A percentile compares a stretch with the other conserved stretches of the same genome.
Evolutionary conservation across 2,329 filamentous ascomycete species (phyloP).

Genomic region (Cladosporium cucumerinum): DNA sequence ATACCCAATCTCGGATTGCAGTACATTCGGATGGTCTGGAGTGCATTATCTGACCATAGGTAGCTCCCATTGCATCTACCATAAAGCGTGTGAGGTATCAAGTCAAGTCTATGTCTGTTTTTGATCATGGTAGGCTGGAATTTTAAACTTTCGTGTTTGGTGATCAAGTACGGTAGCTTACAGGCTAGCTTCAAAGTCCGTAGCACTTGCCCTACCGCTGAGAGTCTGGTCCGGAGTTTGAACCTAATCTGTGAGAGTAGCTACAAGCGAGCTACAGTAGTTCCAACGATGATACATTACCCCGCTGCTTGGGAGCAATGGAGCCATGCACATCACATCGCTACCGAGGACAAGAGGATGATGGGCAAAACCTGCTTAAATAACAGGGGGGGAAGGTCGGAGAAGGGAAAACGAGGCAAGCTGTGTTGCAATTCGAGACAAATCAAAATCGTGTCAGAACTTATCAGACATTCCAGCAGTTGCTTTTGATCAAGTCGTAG

Average conservation of each 20-base stretch:
- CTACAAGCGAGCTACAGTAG: background rate
- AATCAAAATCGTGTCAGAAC: background rate
- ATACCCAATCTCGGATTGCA: background rate
- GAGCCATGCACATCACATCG: background rate
- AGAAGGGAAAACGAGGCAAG: background rate
- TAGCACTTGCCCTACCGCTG: background rate
- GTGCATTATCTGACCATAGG: background rate
- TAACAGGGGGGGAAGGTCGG: background rate
- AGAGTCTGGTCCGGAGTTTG: background rate
- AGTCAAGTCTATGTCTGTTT: background rate
- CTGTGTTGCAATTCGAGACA: background rate
- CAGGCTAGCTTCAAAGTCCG: background rate
- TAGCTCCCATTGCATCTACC: background rate
- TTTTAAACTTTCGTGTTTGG: background rate
- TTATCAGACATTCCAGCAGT: background rate
- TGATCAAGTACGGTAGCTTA: background rate
- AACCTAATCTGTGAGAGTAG: background rate
- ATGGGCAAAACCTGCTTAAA: background rate
- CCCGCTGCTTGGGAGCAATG: conserved; percentile 6
- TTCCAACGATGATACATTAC: background rate
- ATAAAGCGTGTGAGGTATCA: background rate
- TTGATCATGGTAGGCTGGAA: background rate
- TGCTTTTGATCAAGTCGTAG: background rate
- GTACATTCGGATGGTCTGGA: background rate
- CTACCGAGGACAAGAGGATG: conserved; percentile 3